Evolutionary conservation across 1,139 yeast genomes (phyloP).

Genomic region (Scheffersomyces segobiensis): DNA sequence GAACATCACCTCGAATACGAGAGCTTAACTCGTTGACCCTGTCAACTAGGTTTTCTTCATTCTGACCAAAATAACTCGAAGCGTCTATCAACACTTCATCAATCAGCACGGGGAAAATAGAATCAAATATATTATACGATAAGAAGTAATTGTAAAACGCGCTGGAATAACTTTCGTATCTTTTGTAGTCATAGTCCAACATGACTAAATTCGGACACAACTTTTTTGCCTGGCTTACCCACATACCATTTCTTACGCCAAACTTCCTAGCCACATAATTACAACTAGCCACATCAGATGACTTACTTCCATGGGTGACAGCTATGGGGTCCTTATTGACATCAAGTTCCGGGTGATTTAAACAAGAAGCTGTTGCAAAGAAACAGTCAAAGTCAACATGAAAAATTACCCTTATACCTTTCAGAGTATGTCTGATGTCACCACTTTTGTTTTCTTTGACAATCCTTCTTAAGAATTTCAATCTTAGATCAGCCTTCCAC

Average conservation of each 20-base stretch:
- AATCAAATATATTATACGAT: slow-evolving; percentile 48
- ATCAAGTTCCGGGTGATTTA: slow-evolving; percentile 55
- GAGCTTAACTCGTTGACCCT: slow-evolving; percentile 28
- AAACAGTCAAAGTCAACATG: slow-evolving; percentile 95
- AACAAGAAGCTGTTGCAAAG: slow-evolving; percentile 82
- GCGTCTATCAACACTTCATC: slow-evolving; percentile 87
- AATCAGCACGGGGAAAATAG: slow-evolving; percentile 80
- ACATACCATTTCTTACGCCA: slow-evolving; percentile 88
- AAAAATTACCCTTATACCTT: slow-evolving; percentile 40
- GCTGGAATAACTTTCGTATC: slow-evolving; percentile 55
- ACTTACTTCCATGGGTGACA: slow-evolving; percentile 76
- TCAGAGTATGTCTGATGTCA: slow-evolving; percentile 3
- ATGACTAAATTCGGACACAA: slow-evolving; percentile 65
- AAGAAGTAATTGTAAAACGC: slow-evolving; percentile 58
- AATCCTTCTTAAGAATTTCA: slow-evolving; percentile 53
- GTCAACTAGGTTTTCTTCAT: slow-evolving; percentile 9
- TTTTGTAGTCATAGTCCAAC: slow-evolving; percentile 72
- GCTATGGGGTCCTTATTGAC: slow-evolving; percentile 67
- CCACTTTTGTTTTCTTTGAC: slow-evolving; percentile 15
- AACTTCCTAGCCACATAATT: slow-evolving; percentile 76
- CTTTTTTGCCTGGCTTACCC: slow-evolving; percentile 67
- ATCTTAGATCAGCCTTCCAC: slow-evolving; percentile 79
- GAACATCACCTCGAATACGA: slow-evolving; percentile 48
- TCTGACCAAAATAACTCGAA: slow-evolving; percentile 32
- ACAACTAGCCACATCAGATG: slow-evolving; percentile 87